Base-by-base conservation (phyloP, 2,329 filamentous ascomycete species). In the Epichloe aotearoae region DNA sequence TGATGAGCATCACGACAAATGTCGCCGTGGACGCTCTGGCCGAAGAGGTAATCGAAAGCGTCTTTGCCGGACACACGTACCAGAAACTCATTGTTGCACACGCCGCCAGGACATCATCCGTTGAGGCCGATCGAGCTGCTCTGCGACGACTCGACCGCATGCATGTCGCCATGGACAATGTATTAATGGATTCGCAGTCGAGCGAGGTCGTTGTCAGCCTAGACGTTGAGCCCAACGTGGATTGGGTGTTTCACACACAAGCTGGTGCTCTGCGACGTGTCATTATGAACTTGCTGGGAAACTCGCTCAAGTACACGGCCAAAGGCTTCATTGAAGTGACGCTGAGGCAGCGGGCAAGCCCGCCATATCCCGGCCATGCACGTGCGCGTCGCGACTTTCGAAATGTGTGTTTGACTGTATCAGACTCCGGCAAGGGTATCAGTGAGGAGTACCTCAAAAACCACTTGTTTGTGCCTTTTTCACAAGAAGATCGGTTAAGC, bases 351-450 rank as follows among this genome's bases (percentile, higher is more conserved):
- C 53, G 53, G 0, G 63, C 62, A 36, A 48, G 49, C 10, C 52
- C 23, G 3, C 30, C 39, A 4, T 42, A 30, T 14, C 47, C 17
- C 55, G 50, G 33, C 2, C 15, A 33, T 5, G 41, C 30, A 1
- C 54, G 46, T 7, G 52, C 39, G 17, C 42, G 23, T 14, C 44
- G 50, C 15, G 38, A 50, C 0, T 50, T 56, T n/a, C 50, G 53
- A 12, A 50, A 52, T 15, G 57, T 68, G 2, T 59, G 56, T 0
- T 58, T 82, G 4, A 74, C 69, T 0, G 74, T 87, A 2, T 68
- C 70, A 0, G 83, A 87, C 56, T 82, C 83, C 0, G 84, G 83
- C 1, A 73, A 73, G 43, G 84, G 83, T 1, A 87, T 87, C 37
- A 75, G 74, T 0, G 69, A 76, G 5, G 77, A 84, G 11, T 87